phyloP scores from a whole-genome alignment of 2,329 filamentous ascomycete species.

The Cordyceps pruinosa region DNA sequence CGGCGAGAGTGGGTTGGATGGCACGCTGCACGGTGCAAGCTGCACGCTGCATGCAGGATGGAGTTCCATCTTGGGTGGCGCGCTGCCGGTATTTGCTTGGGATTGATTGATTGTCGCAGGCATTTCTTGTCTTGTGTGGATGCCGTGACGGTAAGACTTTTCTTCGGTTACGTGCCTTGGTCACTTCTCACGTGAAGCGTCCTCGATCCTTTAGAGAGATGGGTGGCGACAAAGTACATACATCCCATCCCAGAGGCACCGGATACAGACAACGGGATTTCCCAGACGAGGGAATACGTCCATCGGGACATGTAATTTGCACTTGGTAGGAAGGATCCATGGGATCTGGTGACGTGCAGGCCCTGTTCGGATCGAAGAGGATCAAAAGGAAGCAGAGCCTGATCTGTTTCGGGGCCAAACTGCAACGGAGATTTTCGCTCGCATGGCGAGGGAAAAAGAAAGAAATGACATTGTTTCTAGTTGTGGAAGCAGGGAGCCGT shows the following conservation, averaged over 20 bases:
- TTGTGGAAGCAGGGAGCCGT: background rate
- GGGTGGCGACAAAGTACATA: background rate
- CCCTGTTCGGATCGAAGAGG: background rate
- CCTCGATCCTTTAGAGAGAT: background rate
- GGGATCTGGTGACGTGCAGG: background rate
- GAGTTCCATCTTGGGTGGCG: background rate
- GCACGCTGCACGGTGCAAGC: constrained; percentile 3
- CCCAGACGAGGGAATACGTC: too few species aligned
- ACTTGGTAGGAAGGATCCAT: background rate
- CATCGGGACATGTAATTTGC: background rate
- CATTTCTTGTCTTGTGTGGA: background rate
- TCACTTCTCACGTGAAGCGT: background rate
- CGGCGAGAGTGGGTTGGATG: constrained; percentile 1
- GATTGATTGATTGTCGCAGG: background rate
- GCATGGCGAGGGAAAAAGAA: background rate
- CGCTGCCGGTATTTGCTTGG: background rate
- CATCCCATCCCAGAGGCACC: background rate
- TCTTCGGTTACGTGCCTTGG: background rate
- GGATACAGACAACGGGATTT: background rate
- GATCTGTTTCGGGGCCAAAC: background rate
- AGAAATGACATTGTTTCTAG: background rate
- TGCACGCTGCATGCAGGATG: background rate
- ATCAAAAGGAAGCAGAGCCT: background rate
- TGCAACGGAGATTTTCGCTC: background rate
- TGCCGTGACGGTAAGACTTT: background rate